Evolutionary conservation across 208 protist genomes (phyloP), one percentile per base, ranked within the genome.

Genomic region (Leishmania martiniquensis): DNA sequence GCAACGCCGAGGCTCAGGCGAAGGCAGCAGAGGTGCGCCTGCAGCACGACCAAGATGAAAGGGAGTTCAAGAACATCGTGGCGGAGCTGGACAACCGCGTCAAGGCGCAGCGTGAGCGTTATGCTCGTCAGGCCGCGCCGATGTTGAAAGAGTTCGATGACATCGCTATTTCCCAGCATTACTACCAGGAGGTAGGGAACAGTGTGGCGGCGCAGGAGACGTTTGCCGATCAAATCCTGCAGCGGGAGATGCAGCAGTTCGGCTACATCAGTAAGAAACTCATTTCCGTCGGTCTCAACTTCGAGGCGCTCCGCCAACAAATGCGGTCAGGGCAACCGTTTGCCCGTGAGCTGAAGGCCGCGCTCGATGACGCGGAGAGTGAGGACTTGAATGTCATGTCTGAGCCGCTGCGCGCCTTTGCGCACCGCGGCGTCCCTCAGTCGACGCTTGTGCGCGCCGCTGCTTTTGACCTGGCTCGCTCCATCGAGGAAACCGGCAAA

Each of bases 231-330:
- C 84, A 91, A 71, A 78, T 96, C 54, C 34, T 67, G 4, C 84
- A 94, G 66, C 83, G 87, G 15, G 92, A 97, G 77, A 69, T 90
- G 22, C 82, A 81, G 29, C 84, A 95, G 70, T 97, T 90, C 77
- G 94, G 92, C 17, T 97, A 96, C 80, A 75, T 91, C 37, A 93
- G 92, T 76, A 97, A 97, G 73, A 96, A 96, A 77, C 79, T 96
- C 20, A 92, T 95, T 5, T 96, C 92, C 3, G 89, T 96, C 22
- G 69, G 87, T 9, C 81, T 97, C n/a, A 90, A 95, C 72, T 90
- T 87, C 37, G 89, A 93, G 76, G 90, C 90, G n/a, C 81, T 97
- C 3, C 79, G 80, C 37, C 44, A 75, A 6, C 71, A 86, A 39
- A 82, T 96, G 72, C 54, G 42, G 17, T 49, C 69, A 0, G 94